Evolutionary conservation across 1,139 yeast genomes (phyloP), one percentile per base, ranked within the genome.

Genomic region (Geotrichum macrosporum): DNA sequence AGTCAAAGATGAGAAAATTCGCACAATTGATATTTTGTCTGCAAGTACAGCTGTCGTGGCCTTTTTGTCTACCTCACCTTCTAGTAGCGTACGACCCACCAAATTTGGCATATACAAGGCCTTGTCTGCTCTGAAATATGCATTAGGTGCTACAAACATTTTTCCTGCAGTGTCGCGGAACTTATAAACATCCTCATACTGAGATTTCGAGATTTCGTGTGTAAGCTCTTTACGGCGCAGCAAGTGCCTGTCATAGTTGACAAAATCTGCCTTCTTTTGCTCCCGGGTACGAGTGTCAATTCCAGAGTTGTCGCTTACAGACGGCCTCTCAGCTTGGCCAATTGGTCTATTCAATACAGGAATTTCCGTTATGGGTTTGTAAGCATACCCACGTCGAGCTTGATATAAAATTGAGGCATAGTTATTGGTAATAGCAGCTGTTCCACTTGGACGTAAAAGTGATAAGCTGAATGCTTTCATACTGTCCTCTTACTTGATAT

Each of bases 81-180:
- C 37, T 24, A 24, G 34, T 36, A 92, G 63, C 1, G 82, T 74
- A 21, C 72, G 73, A 0, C 85, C 94, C 26, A 68, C 64, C 51
- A 92, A 72, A 59, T 88, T 88, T n/a, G 97, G 96, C 68, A 92
- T 86, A 61, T 77, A 92, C 47, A 80, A 69, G 0, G 97, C 74
- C 59, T 77, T 82, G n/a, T 84, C 94, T 8, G 72, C 68, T 51
- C 76, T 77, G 74, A 92, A 88, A 56, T 77, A 82, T 1, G 89
- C 78, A 10, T 75, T 70, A 0, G 97, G 97, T 0, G 95, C 80
- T 15, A 76, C 71, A 68, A 88, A 92, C 55, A 88, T 73, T 67
- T 88, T 87, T 30, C 97, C 97, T 37, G 80, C 77, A 2, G 94
- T 84, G 56, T 82, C 82, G 44, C 83, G 72, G 62, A 81, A 89